A percentile compares a stretch with the other conserved stretches of the same genome.
Conservation (phyloP, 2,329 filamentous ascomycete species). For the Dothistroma pini region DNA sequence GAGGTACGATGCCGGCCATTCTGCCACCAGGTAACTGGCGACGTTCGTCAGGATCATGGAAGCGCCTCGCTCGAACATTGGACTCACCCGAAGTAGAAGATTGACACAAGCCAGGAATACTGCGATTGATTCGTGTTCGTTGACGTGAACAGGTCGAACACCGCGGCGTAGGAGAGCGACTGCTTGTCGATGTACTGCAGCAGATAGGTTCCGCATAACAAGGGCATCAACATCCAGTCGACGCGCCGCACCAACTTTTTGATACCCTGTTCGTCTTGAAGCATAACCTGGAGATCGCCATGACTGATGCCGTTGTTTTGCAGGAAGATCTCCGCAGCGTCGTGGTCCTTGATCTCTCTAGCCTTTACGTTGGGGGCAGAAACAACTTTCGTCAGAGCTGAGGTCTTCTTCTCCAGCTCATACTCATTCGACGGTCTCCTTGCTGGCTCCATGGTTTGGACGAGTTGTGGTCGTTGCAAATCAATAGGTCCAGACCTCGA, state of each 20-base stretch:
- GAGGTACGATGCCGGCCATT: slow-evolving; percentile 26
- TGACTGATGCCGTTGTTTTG: slow-evolving; percentile 46
- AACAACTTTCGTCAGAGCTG: slow-evolving; percentile 9
- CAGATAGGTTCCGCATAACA: slow-evolving; percentile 50
- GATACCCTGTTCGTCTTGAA: slow-evolving; percentile 41
- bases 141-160: slow-evolving; percentile 53
- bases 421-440: slow-evolving; percentile 4
- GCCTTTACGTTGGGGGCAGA: slow-evolving; percentile 24
- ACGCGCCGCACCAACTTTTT: slow-evolving; percentile 44
- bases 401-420: slow-evolving; percentile 16
- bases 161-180: slow-evolving; percentile 52
- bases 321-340: slow-evolving; percentile 50
- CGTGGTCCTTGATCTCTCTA: slow-evolving; percentile 40
- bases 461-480: not conserved
- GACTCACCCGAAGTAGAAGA: slow-evolving; percentile 51
- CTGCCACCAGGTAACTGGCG: slow-evolving; percentile 27
- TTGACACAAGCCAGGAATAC: slow-evolving; percentile 54
- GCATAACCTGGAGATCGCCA: slow-evolving; percentile 43
- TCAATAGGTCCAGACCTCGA: not conserved
- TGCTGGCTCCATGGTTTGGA: not conserved
- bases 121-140: slow-evolving; percentile 47
- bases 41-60: not conserved
- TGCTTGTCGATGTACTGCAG: slow-evolving; percentile 49
- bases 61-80: not conserved
- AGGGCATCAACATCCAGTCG: slow-evolving; percentile 50